A percentile compares a stretch with the other conserved stretches of the same genome.
These are phyloP conservation scores for Trametes cinnabarina DNA, from an alignment of 768 basidiomycete genomes.

Conservation along the genomic window DNA sequence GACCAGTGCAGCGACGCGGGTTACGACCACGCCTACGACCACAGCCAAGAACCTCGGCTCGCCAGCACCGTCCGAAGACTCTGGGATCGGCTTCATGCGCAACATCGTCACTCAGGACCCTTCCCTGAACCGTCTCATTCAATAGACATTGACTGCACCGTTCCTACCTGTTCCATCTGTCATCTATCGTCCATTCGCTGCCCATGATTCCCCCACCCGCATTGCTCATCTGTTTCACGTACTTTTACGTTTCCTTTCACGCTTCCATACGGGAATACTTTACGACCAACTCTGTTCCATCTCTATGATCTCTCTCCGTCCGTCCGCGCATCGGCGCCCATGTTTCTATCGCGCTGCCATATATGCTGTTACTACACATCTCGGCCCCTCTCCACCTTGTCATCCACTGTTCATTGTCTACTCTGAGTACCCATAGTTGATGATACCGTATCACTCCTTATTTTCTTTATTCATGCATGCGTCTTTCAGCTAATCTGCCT, in stretches of 20 bases:
- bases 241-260: slow-evolving; percentile 20
- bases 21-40: slow-evolving; percentile 32
- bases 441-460: slow-evolving; percentile 34
- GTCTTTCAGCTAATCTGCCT: slow-evolving; percentile 19
- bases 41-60: slow-evolving; percentile 54
- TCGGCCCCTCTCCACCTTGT: slow-evolving; percentile 3
- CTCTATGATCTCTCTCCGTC: slow-evolving; percentile 18
- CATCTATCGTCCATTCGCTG: background rate
- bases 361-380: slow-evolving; percentile 26
- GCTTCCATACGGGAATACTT: slow-evolving; percentile 24
- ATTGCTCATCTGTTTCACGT: slow-evolving; percentile 13
- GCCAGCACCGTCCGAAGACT: slow-evolving; percentile 78
- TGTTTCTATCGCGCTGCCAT: slow-evolving; percentile 26
- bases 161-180: background rate
- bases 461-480: slow-evolving; percentile 25
- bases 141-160: slow-evolving; percentile 22
- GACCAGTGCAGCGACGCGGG: slow-evolving; percentile 56
- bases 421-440: slow-evolving; percentile 29
- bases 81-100: slow-evolving; percentile 80
- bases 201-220: background rate
- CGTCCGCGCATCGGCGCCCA: background rate
- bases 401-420: slow-evolving; percentile 22
- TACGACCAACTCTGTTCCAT: slow-evolving; percentile 29
- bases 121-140: slow-evolving; percentile 45
- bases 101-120: slow-evolving; percentile 78